Percentiles rank a stretch among this genome's conserved stretches.
These are phyloP conservation scores for Neurospora tetraspora DNA, from an alignment of 495 filamentous ascomycete species.

Conservation along the genomic window DNA sequence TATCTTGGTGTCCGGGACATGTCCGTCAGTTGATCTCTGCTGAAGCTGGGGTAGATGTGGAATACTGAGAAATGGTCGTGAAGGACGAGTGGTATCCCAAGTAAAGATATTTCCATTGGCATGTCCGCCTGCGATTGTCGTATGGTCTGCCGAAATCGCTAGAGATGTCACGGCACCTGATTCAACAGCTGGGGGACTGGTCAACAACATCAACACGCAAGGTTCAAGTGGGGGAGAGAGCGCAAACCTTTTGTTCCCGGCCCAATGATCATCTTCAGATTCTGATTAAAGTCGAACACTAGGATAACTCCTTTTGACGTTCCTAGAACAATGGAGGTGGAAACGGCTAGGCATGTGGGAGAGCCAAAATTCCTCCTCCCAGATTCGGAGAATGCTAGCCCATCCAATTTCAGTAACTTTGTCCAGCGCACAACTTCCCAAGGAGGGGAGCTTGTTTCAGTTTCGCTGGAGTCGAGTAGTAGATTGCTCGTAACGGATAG, in stretches of 20 bases:
- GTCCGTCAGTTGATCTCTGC: conserved; percentile 63
- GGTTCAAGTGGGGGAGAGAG: neutral
- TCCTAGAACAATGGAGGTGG: conserved; percentile 81
- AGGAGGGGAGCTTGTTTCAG: conserved; percentile 60
- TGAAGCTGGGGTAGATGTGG: conserved; percentile 62
- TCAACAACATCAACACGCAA: conserved; percentile 12
- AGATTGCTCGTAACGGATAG: conserved; percentile 56
- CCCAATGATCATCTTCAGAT: conserved; percentile 83
- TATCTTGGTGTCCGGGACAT: conserved; percentile 64
- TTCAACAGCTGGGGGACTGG: conserved; percentile 58
- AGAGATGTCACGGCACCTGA: conserved; percentile 79
- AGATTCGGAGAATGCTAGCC: conserved; percentile 86
- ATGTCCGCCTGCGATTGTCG: conserved; percentile 84
- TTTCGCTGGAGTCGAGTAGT: conserved; percentile 45
- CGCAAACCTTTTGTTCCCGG: conserved; percentile 80
- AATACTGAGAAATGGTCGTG: conserved; percentile 82
- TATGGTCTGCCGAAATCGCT: conserved; percentile 87
- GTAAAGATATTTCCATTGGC: conserved; percentile 88
- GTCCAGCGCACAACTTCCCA: conserved; percentile 99
- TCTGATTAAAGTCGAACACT: conserved; percentile 96
- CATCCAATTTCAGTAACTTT: conserved; percentile 78
- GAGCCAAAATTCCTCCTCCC: conserved; percentile 88
- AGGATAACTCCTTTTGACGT: conserved; percentile 90
- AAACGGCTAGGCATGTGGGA: conserved; percentile 83
- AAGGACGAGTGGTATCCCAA: conserved; percentile 78